Evolutionary conservation across 768 basidiomycete species (phyloP).

Genomic region (Lactarius psammicola): DNA sequence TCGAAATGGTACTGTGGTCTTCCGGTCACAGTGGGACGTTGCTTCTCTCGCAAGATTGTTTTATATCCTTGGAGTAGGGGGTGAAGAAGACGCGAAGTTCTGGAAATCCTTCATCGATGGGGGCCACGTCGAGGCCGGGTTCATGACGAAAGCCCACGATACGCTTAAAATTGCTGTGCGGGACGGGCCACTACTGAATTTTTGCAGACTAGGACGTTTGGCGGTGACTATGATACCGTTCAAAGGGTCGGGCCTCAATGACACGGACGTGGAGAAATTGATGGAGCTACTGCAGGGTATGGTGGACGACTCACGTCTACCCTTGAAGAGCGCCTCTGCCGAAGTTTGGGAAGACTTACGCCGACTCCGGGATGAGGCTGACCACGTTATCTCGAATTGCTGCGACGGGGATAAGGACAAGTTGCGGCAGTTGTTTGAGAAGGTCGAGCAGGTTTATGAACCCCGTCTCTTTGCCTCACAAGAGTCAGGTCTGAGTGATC

Average conservation of each 20-base stretch:
- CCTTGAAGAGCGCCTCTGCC: neutral
- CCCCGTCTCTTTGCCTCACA: neutral
- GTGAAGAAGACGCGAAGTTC: neutral
- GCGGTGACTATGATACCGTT: neutral
- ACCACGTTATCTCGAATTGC: no score
- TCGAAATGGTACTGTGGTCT: neutral
- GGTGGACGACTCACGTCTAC: neutral
- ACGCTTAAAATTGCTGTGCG: neutral
- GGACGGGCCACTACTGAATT: slow-evolving; percentile 9
- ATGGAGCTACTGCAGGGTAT: neutral
- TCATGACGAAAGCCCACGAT: neutral
- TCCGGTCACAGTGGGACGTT: neutral
- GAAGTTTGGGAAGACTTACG: neutral
- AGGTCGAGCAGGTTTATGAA: neutral
- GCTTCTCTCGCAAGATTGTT: neutral
- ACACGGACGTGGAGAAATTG: neutral
- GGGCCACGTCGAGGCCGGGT: neutral
- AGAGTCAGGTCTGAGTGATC: neutral
- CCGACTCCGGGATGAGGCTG: neutral
- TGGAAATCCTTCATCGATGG: neutral
- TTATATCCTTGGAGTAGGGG: neutral
- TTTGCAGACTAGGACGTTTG: neutral
- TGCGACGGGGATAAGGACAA: neutral
- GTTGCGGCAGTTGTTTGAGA: neutral
- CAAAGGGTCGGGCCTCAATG: neutral